A percentile compares a stretch with the other conserved stretches of the same genome.
These are phyloP conservation scores for Populus hybrid DNA, from an alignment of 441 rosid species.

Conservation along the genomic window DNA sequence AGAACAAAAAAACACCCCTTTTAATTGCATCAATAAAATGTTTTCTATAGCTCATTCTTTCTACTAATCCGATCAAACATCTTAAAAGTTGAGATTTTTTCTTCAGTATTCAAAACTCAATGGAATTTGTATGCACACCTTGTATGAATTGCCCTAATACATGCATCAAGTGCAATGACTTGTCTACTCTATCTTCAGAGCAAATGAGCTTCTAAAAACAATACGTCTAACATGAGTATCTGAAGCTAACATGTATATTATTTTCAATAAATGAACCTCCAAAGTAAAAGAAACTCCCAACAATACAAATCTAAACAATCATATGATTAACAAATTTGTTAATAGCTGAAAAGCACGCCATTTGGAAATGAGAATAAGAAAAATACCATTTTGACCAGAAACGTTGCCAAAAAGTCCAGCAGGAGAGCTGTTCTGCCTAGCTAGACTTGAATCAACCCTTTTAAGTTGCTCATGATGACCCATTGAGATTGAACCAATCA, in stretches of 20 bases:
- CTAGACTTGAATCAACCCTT: slow-evolving; percentile 42
- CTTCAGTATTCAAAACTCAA: background rate
- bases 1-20: background rate
- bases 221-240: background rate
- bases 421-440: slow-evolving; percentile 78
- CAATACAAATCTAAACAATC: background rate
- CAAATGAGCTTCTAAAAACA: background rate
- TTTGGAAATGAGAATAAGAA: slow-evolving; percentile 16
- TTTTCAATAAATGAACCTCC: background rate
- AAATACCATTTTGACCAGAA: slow-evolving; percentile 60
- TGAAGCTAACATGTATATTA: background rate
- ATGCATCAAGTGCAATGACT: no score
- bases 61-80: background rate
- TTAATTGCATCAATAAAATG: background rate
- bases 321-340: background rate
- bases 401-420: slow-evolving; percentile 62
- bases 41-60: background rate
- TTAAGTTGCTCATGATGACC: slow-evolving; percentile 36
- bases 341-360: background rate
- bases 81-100: background rate
- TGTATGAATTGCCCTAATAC: background rate
- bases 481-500: slow-evolving; percentile 29
- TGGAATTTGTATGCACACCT: no score
- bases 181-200: background rate
- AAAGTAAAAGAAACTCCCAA: background rate